These are phyloP conservation scores for Cladosporium sp. DNA, from an alignment of 2,329 filamentous ascomycete species.

Conservation along the genomic window DNA sequence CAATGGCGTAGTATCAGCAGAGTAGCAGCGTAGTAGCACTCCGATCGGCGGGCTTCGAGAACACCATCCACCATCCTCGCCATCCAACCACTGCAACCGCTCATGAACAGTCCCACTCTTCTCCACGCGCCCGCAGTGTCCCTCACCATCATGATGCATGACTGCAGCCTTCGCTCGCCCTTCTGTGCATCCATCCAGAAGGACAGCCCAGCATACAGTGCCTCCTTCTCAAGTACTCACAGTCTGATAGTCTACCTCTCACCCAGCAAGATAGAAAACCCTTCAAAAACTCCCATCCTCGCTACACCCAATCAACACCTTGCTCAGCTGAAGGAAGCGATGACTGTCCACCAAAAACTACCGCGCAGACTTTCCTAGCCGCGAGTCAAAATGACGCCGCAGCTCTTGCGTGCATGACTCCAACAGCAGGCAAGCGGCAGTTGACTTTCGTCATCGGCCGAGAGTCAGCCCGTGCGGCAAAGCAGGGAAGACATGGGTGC, in stretches of 20 bases:
- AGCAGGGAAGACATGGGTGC: background rate
- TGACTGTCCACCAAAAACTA: background rate
- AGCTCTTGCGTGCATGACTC: conserved; percentile 6
- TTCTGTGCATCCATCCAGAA: background rate
- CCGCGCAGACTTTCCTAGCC: background rate
- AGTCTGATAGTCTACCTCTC: too few relatives aligned
- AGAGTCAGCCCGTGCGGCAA: conserved; percentile 4
- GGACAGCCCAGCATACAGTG: too few relatives aligned
- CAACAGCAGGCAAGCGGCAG: background rate
- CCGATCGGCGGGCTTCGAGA: conserved; percentile 7
- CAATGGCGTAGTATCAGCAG: conserved; percentile 11
- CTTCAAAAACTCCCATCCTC: background rate
- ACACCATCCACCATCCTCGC: background rate
- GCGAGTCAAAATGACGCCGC: background rate
- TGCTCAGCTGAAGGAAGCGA: background rate
- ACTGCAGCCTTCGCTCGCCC: background rate
- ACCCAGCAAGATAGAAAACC: too few relatives aligned
- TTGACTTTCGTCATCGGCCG: conserved; percentile 10
- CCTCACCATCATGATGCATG: background rate
- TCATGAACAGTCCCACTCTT: too few relatives aligned
- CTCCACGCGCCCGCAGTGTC: too few relatives aligned
- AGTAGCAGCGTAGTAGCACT: too few relatives aligned
- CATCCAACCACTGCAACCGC: background rate
- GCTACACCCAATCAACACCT: background rate
- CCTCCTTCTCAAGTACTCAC: too few relatives aligned